Evolutionary conservation across 2,329 filamentous ascomycete species (phyloP).

Genomic region (Phyllosticta ampelicida): DNA sequence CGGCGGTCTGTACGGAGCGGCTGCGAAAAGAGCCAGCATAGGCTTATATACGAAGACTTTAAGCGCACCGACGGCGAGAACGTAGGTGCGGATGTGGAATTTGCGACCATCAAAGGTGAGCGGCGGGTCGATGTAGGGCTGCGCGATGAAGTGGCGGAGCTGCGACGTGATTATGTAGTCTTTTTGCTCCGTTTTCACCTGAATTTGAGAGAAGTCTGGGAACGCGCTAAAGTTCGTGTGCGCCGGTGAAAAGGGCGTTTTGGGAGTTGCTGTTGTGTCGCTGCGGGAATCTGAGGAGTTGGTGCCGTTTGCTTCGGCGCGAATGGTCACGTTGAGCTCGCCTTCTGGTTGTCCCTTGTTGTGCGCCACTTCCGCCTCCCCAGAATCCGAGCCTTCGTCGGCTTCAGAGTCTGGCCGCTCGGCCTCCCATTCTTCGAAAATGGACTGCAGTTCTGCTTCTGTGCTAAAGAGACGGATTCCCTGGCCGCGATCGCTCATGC

Average conservation of each 20-base stretch:
- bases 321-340: constrained; percentile 1
- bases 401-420: constrained; percentile 55
- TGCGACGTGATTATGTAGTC: constrained; percentile 70
- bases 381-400: constrained; percentile 44
- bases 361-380: constrained; percentile 26
- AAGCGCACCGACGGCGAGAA: constrained; percentile 68
- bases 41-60: constrained; percentile 75
- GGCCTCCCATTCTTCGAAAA: constrained; percentile 88
- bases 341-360: constrained; percentile 11
- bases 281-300: constrained; percentile 24
- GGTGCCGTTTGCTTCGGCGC: constrained; percentile 18
- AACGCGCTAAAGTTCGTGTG: neutral
- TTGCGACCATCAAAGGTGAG: constrained; percentile 65
- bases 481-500: constrained; percentile 94
- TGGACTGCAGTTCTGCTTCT: constrained; percentile 68
- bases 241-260: neutral
- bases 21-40: constrained; percentile 91
- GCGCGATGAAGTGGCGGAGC: constrained; percentile 88
- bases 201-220: neutral
- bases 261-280: constrained; percentile 21
- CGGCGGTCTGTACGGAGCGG: constrained; percentile 58
- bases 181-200: constrained; percentile 19
- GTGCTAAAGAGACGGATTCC: constrained; percentile 83
- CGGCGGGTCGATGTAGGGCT: constrained; percentile 87
- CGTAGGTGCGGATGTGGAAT: constrained; percentile 91